Evolutionary conservation across 257 asterid species (phyloP), one percentile per base, ranked within the genome.

Genomic region (Solanum pimpinellifolium): DNA sequence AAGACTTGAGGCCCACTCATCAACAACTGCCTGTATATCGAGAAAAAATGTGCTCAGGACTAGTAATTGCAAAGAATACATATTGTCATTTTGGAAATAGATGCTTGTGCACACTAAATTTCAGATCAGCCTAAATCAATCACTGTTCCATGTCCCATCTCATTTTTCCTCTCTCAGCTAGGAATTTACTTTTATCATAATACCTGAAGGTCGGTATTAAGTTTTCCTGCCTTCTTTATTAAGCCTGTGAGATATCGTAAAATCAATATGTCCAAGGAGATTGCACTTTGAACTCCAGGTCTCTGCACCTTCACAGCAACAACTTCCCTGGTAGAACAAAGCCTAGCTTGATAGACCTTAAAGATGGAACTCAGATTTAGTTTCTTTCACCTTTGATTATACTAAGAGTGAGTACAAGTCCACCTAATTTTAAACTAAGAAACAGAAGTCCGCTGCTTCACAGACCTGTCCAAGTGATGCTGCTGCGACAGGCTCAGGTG

Each of bases 1-100:
- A 92, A 97, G 99, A 89, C 98, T 97, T 83, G 98, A 91, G 74
- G 99, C 99, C 99, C 99, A 97, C 92, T 97, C 99, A 88, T 97
- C 99, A 37, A 97, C 94, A 85, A 97, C 91, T 35, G 97, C 95
- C 98, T 95, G 94, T 90, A 91, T 85, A 88, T 86, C 47, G 87
- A 39, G 89, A 42, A 86, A 68, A 85, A 23, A 86, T 49, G 39
- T 60, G 85, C 86, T 87, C 86, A 88, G 89, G 82, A 86, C 82
- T 56, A 82, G 46, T 78, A 69, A 59, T 81, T 47, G 69, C 85
- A 81, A 81, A 49, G 20, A 49, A 29, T 80, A 80, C 2, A 29
- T 29, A 69, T 49, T 81, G 29, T 81, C 69, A 49, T 49, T 42
- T 81, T 29, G 44, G 42, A 49, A 81, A 49, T 29, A 49, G 85